Base-by-base conservation (phyloP, 1,139 yeast species). In the Magnusiomyces paraingens region DNA sequence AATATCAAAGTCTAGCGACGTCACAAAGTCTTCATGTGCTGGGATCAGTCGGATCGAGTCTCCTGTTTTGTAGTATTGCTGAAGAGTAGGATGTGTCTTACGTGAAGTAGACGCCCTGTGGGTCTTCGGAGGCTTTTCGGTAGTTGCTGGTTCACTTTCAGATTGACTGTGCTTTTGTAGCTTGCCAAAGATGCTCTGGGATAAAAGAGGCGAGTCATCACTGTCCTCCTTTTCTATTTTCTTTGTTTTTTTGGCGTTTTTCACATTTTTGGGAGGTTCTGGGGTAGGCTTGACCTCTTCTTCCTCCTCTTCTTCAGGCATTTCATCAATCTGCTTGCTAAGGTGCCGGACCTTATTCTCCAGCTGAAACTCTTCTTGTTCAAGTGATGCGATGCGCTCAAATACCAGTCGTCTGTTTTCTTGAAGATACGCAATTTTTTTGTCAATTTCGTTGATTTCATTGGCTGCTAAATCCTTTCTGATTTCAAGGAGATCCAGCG, bases 401-500 rank as follows among this genome's bases (percentile, higher is more conserved):
- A 83, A 79, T 29, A 82, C 78, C 21, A 74, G 63, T 54, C 75
- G 72, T 52, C 89, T 73, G 69, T 77, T 71, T 15, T 70, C 61
- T 54, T 78, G 77, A 49, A 84, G 64, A 59, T 74, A 75, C 49
- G 75, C 73, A 47, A 85, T 77, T 59, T 82, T 77, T 47, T 66
- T 65, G 63, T 84, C 90, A 45, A 85, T 73, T 55, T 82, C 90
- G 51, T 71, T 68, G 50, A 84, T 80, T 61, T 84, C 90, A 59
- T 74, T 75, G 1, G 85, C 76, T 0, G 86, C 83, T 39, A 83
- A 67, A 29, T 83, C 82, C 66, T 84, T 83, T 52, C 85, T 76
- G 35, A 84, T 75, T 58, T 81, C 85, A 50, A 83, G 63, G 20
- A 80, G 67, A 58, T 80, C 84, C 58, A 83, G 66, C 52, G 75